These are phyloP conservation scores for Cinnamomum micranthum DNA, from an alignment of 164 flowering plant species.

Conservation along the genomic window DNA sequence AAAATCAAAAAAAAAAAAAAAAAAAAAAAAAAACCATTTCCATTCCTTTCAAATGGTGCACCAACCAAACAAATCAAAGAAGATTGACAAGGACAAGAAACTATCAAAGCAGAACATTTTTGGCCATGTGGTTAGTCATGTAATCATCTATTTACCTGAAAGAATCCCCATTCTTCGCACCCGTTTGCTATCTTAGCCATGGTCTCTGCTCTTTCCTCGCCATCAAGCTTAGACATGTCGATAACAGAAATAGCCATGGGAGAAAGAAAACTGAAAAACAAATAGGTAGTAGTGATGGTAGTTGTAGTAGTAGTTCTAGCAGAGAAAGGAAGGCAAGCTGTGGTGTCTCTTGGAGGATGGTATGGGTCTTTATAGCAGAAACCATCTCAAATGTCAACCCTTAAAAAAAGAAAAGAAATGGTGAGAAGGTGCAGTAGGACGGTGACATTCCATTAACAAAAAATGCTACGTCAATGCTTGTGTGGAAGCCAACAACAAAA, in stretches of 20 bases:
- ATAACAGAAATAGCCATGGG: slow-evolving; percentile 85
- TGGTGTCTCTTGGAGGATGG: background rate
- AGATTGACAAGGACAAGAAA: background rate
- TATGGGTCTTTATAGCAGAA: slow-evolving; percentile 4
- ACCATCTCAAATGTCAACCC: slow-evolving; percentile 5
- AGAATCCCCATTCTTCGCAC: slow-evolving; percentile 87
- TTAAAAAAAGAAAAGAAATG: background rate
- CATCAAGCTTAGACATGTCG: slow-evolving; percentile 74
- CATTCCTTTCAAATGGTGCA: too few species aligned
- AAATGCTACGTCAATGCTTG: slow-evolving; percentile 7
- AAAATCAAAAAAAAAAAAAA: too few species aligned
- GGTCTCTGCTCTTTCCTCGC: slow-evolving; percentile 58
- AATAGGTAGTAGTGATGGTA: background rate
- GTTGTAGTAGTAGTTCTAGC: background rate
- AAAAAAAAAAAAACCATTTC: too few species aligned
- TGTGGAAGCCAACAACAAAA: slow-evolving; percentile 3
- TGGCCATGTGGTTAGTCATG: background rate
- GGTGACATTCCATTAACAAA: slow-evolving; percentile 10
- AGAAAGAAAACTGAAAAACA: background rate
- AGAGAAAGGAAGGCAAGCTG: background rate
- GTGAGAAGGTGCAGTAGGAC: slow-evolving; percentile 5
- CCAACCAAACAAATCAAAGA: background rate
- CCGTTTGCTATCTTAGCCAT: slow-evolving; percentile 61
- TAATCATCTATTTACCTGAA: slow-evolving; percentile 45
- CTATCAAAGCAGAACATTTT: background rate